Conservation (phyloP, 768 basidiomycete genomes). For the Inosperma sp. region DNA sequence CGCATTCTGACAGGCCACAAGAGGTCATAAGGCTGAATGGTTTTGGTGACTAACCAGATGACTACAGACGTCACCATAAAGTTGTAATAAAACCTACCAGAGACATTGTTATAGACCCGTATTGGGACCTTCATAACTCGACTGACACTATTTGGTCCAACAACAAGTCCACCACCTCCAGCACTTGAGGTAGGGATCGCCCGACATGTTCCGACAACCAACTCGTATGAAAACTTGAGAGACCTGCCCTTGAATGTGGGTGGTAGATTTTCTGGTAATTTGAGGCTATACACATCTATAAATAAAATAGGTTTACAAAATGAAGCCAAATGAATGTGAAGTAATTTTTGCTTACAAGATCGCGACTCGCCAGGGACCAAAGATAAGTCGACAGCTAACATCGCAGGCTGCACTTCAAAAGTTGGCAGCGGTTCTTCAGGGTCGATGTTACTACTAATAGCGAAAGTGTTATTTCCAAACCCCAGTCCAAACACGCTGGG, state of each 20-base stretch:
- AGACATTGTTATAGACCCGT: constrained; percentile 82
- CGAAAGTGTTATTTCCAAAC: constrained; percentile 11
- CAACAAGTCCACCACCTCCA: constrained; percentile 28
- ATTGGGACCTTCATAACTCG: constrained; percentile 89
- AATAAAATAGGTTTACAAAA: constrained; percentile 3
- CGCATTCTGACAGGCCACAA: constrained; percentile 66
- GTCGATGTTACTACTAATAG: constrained; percentile 46
- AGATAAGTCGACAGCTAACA: constrained; percentile 84
- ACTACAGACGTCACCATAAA: not conserved
- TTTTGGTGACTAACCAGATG: constrained; percentile 42
- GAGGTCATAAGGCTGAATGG: constrained; percentile 70
- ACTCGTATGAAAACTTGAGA: constrained; percentile 82
- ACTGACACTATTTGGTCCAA: constrained; percentile 51
- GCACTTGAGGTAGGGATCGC: constrained; percentile 44
- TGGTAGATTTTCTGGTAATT: constrained; percentile 75
- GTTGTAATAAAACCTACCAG: constrained; percentile 44
- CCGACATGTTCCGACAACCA: constrained; percentile 85
- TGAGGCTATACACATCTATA: constrained; percentile 75
- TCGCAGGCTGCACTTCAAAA: constrained; percentile 77
- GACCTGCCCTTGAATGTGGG: constrained; percentile 87
- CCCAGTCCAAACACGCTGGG: constrained; percentile 13
- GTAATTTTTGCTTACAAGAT: constrained; percentile 56
- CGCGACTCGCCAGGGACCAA: constrained; percentile 81
- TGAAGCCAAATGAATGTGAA: not conserved
- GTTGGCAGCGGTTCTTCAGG: constrained; percentile 73